Base-by-base conservation (phyloP, 768 basidiomycete species). In the Lentinula lateritia region DNA sequence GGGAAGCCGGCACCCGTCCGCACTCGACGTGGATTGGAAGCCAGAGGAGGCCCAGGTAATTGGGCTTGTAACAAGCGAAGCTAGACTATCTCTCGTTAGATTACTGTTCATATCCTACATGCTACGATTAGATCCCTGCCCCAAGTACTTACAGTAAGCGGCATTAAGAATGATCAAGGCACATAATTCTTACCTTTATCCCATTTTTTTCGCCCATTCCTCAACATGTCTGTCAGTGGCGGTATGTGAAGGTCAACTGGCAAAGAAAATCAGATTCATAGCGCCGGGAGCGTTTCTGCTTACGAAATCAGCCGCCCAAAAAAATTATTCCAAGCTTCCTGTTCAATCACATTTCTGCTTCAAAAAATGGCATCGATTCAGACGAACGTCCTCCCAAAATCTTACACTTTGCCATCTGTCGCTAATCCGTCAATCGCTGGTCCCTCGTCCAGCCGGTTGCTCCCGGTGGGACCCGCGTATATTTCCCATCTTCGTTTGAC, bases 401-500 rank as follows among this genome's bases (percentile, higher is more conserved):
- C 72, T 60, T 86, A 83, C 72, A 72, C 73, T 23, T 71, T 82
- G 3, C 71, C 80, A 0, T 60, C 64, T 35, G 68, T 76, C 8
- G 72, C 76, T 28, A 71, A 73, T 56, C 72, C 74, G 58, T 66
- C 68, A 58, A 68, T 74, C 38, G 75, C 71, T 58, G 71, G 48
- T 41, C 70, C 60, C 54, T 68, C 67, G 12, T 32, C 60, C 54
- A 48, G 55, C 15, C 28, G 20, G 6, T 50, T 98, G 50, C 83
- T 96, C 57, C 91, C 95, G 28, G 92, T 89, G 35, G 97, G 97
- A 34, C 85, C 89, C 23, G 93, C 93, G 3, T 97, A 91, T 75
- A 82, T 95, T 60, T 87, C 86, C 43, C 87, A 95, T 64, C 86
- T 93, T 32, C 86, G 86, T 57, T 83, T 96, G 48, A 79, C 87